phyloP scores from a whole-genome alignment of 2,329 filamentous ascomycete genomes.

The Tolypocladium nubicola region DNA sequence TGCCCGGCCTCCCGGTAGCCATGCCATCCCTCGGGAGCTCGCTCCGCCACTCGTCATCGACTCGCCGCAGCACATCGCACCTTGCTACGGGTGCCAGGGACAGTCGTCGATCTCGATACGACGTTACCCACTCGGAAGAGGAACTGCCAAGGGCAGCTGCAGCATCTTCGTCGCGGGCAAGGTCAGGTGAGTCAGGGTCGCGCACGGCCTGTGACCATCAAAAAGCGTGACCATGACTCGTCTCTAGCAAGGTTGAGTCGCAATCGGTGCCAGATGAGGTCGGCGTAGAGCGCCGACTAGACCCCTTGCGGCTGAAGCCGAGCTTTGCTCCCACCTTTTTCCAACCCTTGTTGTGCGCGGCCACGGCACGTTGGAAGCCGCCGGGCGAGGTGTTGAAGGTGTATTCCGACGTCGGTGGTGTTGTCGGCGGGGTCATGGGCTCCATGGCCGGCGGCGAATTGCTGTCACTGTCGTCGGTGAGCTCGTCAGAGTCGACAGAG shows the following conservation, averaged over 20 bases:
- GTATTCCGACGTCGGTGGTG: constrained; percentile 54
- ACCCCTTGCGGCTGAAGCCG: constrained; percentile 43
- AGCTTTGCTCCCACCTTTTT: constrained; percentile 54
- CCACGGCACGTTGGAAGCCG: constrained; percentile 42
- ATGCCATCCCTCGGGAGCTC: constrained; percentile 20
- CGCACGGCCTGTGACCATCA: constrained; percentile 49
- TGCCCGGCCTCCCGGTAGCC: constrained; percentile 23
- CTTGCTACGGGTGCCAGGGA: too few species aligned
- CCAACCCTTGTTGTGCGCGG: constrained; percentile 48
- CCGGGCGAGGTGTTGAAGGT: constrained; percentile 39
- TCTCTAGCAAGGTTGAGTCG: constrained; percentile 24
- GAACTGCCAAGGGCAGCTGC: neutral
- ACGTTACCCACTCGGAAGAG: constrained; percentile 28
- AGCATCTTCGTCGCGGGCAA: neutral
- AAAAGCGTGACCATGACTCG: constrained; percentile 29
- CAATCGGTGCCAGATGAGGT: constrained; percentile 31
- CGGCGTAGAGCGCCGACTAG: constrained; percentile 29
- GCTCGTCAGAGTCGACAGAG: constrained; percentile 34
- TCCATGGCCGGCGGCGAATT: constrained; percentile 45
- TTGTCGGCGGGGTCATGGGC: constrained; percentile 65
- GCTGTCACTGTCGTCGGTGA: constrained; percentile 57
- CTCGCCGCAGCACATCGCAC: too few species aligned
- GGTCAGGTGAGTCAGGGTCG: constrained; percentile 7
- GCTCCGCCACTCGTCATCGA: too few species aligned
- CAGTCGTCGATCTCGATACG: constrained; percentile 22